phyloP scores from a whole-genome alignment of 2,329 filamentous ascomycete species.

The Colletotrichum eleusines region DNA sequence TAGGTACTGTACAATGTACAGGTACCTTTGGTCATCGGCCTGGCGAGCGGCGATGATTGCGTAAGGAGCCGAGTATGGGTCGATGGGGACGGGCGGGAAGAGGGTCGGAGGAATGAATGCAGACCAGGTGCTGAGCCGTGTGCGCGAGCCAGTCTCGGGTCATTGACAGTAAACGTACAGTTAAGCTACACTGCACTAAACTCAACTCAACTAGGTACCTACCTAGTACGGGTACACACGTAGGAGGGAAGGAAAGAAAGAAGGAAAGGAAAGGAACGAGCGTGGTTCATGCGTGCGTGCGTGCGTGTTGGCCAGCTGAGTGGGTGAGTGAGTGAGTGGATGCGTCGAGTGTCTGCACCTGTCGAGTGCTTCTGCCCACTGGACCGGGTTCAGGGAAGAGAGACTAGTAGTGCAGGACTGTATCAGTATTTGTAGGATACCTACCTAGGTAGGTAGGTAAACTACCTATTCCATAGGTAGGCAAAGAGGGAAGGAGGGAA shows the following conservation, averaged over 20 bases:
- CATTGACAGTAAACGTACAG: background rate
- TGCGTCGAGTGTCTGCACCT: background rate
- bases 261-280: background rate
- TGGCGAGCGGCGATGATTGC: too few species aligned
- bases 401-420: background rate
- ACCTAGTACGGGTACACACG: background rate
- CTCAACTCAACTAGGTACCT: background rate
- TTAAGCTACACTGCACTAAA: background rate
- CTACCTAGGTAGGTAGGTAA: too few species aligned
- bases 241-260: background rate
- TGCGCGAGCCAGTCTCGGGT: conserved; percentile 3
- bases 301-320: background rate
- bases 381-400: background rate
- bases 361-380: background rate
- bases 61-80: background rate
- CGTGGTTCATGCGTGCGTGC: conserved; percentile 2
- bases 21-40: too few species aligned
- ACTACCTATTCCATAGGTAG: too few species aligned
- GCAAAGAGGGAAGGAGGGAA: background rate
- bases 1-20: too few species aligned
- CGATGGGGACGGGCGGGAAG: conserved; percentile 2
- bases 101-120: background rate
- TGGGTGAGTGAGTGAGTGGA: background rate
- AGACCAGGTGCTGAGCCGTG: conserved; percentile 4
- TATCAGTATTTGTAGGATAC: too few species aligned